Base-by-base conservation (phyloP, 495 filamentous ascomycete genomes). In the Monascus purpureus region DNA sequence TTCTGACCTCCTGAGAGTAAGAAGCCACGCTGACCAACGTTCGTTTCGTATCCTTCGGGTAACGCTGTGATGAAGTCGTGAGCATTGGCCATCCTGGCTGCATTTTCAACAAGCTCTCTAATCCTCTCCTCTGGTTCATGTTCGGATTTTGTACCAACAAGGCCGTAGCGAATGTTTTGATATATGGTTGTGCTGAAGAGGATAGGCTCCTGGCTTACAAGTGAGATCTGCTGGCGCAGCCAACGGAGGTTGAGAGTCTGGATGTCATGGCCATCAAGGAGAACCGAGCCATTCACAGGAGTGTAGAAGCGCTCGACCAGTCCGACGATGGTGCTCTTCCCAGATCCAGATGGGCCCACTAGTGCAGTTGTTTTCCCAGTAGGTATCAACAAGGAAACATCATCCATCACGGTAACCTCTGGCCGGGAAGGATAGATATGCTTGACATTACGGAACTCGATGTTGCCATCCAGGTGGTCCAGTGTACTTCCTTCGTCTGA, bases 1-100 rank as follows among this genome's bases (percentile, higher is more conserved):
- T 94, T 95, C 58, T 97, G 90, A 17, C 90, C 90, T 52, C 90
- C 90, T 33, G 80, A 87, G 22, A 97, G 66, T 25, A 94, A 55
- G 53, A 93, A 93, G 8, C 90, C 90, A 27, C 90, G 80, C 53
- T 96, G 88, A 32, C 90, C 90, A 31, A 97, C 90, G 40, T 92
- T 82, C 0, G 90, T 96, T 43, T 94, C 75, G 46, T 94, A 95
- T 1, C 80, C 77, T 50, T 95, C 80, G 0, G 90, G 88, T 3
- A 96, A 61, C n/a, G 61, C 57, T 9, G 55, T 70, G 43, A 97
- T 75, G 49, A 96, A 96, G 34, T 88, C 85, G 43, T 94, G 86
- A 2, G 87, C 88, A 46, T 94, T 95, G 20, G 90, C 77, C 73
- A 81, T 92, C 45, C 74, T 78, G 11, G 87, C 82, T 16, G 90